Base-by-base conservation (phyloP, 139 green algal genomes). In the Parachlorella kessleri region DNA sequence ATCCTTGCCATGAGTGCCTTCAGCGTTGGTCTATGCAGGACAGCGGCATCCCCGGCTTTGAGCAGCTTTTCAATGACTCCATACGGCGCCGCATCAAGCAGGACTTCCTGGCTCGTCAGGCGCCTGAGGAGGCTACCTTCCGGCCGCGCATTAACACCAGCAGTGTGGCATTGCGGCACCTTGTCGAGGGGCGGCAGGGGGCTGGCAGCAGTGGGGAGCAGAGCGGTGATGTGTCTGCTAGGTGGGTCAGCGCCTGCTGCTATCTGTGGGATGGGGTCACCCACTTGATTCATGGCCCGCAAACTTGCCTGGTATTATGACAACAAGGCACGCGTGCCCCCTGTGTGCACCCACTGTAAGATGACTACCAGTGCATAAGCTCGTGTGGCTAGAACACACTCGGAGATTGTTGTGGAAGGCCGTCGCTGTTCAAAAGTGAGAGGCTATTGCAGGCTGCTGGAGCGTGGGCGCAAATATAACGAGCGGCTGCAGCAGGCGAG, bases 51-150 rank as follows among this genome's bases (percentile, higher is more conserved):
- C 72, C 72, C 28, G 72, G 68, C 1, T 76, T 88, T 69, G 88
- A 95, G 78, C 88, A 94, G 82, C 89, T 97, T 53, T 96, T 90
- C 76, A 88, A 93, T 75, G 90, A 95, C 54, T 84, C 89, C 2
- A 63, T 84, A 30, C 83, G 87, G 9, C 84, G 88, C 37, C 83
- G 84, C 69, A 18, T 75, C 32, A 88, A 76, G 24, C 38, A 83
- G 76, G 77, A 90, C 38, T 85, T 91, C 38, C 82, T 88, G 48
- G 76, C 77, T 21, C 35, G 72, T 36, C 93, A 85, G 87, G 83
- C 87, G 71, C 92, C 91, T 1, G 90, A 96, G 71, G 92, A 95
- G 7, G 86, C 89, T 14, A 97, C 93, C 53, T 97, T 97, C 87
- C 79, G 85, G 48, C 93, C 93, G 39, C 75, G 36, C 32, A 77